Conservation (phyloP, 768 basidiomycete species). For the Naganishia onofrii region DNA sequence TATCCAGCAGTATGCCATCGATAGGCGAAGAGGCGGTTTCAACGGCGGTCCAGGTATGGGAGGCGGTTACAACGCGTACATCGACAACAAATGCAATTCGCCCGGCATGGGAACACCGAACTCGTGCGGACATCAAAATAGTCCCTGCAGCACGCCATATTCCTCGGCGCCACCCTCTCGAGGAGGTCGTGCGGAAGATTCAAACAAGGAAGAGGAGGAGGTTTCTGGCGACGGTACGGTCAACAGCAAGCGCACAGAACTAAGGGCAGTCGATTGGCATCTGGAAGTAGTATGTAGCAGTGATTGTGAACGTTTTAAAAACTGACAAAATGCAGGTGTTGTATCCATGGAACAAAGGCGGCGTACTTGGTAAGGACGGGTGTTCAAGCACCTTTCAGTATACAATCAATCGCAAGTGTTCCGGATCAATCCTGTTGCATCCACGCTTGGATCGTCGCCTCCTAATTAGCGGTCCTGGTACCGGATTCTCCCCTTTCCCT, state of each 20-base stretch:
- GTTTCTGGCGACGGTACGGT: not conserved
- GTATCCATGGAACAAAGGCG: not conserved
- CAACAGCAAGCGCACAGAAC: not conserved
- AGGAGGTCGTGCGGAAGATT: slow-evolving; percentile 36
- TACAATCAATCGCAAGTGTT: too few relatives aligned
- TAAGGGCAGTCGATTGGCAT: slow-evolving; percentile 14
- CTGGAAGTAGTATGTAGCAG: not conserved
- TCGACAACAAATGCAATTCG: slow-evolving; percentile 44
- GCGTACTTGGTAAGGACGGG: too few relatives aligned
- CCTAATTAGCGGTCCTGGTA: too few relatives aligned
- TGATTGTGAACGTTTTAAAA: not conserved
- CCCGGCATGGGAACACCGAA: slow-evolving; percentile 28
- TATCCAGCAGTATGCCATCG: slow-evolving; percentile 71
- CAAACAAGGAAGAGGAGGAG: slow-evolving; percentile 34
- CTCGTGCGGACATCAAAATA: slow-evolving; percentile 35
- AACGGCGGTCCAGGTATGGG: slow-evolving; percentile 34
- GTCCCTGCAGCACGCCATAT: slow-evolving; percentile 19
- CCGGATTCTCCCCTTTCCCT: too few relatives aligned
- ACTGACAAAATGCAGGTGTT: not conserved
- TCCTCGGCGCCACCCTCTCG: slow-evolving; percentile 17
- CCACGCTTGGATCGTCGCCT: too few relatives aligned
- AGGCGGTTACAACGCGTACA: slow-evolving; percentile 39
- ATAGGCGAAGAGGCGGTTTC: slow-evolving; percentile 39
- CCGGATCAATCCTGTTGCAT: too few relatives aligned
- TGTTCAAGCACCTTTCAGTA: too few relatives aligned